These are phyloP conservation scores for Botrytis byssoidea DNA, from an alignment of 2,329 filamentous ascomycete species.

Conservation along the genomic window DNA sequence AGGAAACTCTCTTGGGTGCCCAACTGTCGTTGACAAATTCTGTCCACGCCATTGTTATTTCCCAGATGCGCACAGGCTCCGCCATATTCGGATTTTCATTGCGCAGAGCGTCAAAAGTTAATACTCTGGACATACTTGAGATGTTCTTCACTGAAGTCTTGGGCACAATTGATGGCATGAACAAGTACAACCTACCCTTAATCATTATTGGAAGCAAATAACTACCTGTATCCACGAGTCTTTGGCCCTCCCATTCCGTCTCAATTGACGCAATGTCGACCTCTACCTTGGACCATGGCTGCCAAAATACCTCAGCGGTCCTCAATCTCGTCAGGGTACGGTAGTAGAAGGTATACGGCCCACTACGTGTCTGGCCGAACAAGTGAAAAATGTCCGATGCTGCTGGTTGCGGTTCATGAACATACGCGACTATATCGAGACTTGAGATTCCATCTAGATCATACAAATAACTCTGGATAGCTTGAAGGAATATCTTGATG, in stretches of 20 bases:
- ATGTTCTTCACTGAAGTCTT: not conserved
- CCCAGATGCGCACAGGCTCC: not conserved
- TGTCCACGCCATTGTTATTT: not conserved
- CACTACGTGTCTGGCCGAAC: not conserved
- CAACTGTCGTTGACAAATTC: slow-evolving; percentile 31
- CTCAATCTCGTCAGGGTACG: not conserved
- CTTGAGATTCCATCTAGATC: not conserved
- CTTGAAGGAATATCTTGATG: not conserved
- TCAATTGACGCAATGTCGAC: not conserved
- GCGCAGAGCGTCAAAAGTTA: not conserved
- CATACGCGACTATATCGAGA: not conserved
- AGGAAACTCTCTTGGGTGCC: not conserved
- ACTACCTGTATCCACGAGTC: not conserved
- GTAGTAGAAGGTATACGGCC: not conserved
- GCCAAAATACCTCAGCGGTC: not conserved
- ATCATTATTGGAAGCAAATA: not conserved
- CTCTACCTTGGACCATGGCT: slow-evolving; percentile 1
- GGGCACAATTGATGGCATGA: not conserved
- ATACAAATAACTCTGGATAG: not conserved
- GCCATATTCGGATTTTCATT: not conserved
- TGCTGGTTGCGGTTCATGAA: not conserved
- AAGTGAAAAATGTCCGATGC: not conserved
- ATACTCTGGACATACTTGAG: no score
- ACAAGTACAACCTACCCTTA: not conserved
- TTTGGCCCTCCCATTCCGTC: not conserved